Evolutionary conservation across 352 stramenopile species (phyloP).

Genomic region (Globisporangium okanoganense): DNA sequence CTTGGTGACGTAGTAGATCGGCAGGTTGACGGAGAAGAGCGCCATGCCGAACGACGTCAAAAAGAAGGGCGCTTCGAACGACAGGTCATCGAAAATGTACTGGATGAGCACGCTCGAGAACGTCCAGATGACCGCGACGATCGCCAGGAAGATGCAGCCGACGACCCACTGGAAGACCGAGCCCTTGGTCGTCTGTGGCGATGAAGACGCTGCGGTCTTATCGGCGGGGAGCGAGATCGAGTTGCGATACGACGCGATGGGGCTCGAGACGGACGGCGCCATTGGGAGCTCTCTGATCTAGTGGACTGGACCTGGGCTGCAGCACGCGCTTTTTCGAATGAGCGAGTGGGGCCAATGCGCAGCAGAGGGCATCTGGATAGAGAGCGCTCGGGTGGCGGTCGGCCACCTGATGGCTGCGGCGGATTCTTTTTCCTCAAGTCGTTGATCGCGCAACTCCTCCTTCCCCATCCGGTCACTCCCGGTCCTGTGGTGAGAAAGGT

Average conservation of each 20-base stretch:
- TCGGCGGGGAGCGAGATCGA: conserved; percentile 7
- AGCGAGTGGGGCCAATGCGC: background rate
- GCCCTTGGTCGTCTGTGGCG: conserved; percentile 12
- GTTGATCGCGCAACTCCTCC: background rate
- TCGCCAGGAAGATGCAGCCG: conserved; percentile 58
- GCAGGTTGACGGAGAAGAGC: conserved; percentile 75
- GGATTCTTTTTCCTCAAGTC: background rate
- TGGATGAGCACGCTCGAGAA: conserved; percentile 82
- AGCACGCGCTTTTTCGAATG: conserved; percentile 6
- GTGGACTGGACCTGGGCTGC: background rate
- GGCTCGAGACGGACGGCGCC: conserved; percentile 5
- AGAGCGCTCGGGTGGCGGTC: background rate
- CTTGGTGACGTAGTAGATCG: conserved; percentile 59
- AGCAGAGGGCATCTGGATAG: background rate
- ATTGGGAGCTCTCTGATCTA: background rate
- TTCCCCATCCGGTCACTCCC: background rate
- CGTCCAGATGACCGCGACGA: conserved; percentile 74
- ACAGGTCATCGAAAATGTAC: conserved; percentile 84
- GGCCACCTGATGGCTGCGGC: background rate
- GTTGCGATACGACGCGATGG: conserved; percentile 2
- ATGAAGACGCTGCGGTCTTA: background rate
- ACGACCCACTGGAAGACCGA: conserved; percentile 57
- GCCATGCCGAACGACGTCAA: conserved; percentile 79
- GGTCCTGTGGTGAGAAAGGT: conserved; percentile 1
- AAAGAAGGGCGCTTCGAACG: conserved; percentile 81